These are phyloP conservation scores for Leccinum incarnatum DNA, from an alignment of 768 basidiomycete species.

Conservation along the genomic window DNA sequence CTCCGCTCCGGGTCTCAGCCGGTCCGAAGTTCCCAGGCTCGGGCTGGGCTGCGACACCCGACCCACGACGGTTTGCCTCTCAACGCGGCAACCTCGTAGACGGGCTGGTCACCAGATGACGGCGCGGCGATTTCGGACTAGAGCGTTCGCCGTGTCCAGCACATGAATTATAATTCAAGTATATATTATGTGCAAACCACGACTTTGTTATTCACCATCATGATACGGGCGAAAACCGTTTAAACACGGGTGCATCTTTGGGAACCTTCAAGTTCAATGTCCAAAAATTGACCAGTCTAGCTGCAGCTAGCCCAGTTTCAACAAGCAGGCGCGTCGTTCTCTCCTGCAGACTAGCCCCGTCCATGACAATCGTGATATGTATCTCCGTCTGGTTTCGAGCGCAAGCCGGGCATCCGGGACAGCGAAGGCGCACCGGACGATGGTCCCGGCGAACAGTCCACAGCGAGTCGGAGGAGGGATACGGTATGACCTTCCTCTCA, in stretches of 20 bases:
- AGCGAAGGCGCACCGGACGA: slow-evolving; percentile 10
- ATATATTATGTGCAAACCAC: no score
- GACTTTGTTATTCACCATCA: neutral
- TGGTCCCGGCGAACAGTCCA: slow-evolving; percentile 18
- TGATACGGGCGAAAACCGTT: slow-evolving; percentile 22
- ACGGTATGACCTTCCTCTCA: slow-evolving; percentile 11
- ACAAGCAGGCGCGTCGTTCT: slow-evolving; percentile 8
- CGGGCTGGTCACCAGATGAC: no score
- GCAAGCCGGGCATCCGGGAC: slow-evolving; percentile 14
- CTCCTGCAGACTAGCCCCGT: neutral
- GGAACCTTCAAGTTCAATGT: neutral
- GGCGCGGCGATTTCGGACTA: no score
- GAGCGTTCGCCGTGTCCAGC: no score
- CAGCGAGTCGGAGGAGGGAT: slow-evolving; percentile 23
- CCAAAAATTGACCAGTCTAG: no score
- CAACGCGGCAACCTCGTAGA: no score
- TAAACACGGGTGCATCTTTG: slow-evolving; percentile 1
- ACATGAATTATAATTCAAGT: no score
- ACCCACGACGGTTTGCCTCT: no score
- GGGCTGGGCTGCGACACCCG: no score
- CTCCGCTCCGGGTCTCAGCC: no score
- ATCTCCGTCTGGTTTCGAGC: slow-evolving; percentile 19
- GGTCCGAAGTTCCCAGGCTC: no score
- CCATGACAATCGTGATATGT: slow-evolving; percentile 17
- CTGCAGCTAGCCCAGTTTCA: no score